Evolutionary conservation across 1,139 yeast species (phyloP).

Genomic region (Taphrina wiesneri): DNA sequence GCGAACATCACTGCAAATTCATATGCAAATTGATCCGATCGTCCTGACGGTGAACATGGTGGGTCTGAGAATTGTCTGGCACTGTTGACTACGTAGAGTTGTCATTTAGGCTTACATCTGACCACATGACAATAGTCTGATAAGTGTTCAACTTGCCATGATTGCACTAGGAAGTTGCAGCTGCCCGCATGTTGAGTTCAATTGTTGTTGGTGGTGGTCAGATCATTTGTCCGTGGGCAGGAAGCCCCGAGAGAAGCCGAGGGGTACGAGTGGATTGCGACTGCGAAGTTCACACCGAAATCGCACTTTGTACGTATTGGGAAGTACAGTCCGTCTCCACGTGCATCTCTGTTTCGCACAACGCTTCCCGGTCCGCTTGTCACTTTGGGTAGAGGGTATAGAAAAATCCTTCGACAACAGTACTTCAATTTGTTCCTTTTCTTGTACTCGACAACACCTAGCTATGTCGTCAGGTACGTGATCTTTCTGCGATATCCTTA

Average conservation of each 20-base stretch:
- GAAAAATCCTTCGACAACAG: conserved; percentile 14
- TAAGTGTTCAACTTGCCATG: no score
- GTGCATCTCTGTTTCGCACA: neutral
- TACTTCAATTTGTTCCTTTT: neutral
- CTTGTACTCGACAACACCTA: conserved; percentile 4
- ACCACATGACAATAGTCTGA: no score
- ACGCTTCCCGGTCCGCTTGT: neutral
- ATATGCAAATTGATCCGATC: no score
- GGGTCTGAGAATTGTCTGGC: no score
- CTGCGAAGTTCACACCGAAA: neutral
- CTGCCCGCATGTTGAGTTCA: no score
- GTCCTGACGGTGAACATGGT: no score
- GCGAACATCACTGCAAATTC: no score
- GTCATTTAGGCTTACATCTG: no score
- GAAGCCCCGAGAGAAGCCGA: neutral
- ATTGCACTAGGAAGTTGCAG: no score
- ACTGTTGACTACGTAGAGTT: no score
- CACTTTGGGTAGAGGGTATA: neutral
- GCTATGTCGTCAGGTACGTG: conserved; percentile 25
- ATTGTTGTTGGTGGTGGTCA: no score
- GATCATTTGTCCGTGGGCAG: neutral
- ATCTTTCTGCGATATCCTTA: neutral
- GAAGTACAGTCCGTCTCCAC: neutral
- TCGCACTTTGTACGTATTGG: neutral
- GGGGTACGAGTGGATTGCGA: no score